Percentiles rank a stretch among this genome's conserved stretches.
These are phyloP conservation scores for Sordaria brevicollis DNA, from an alignment of 495 filamentous ascomycete genomes.

Conservation along the genomic window DNA sequence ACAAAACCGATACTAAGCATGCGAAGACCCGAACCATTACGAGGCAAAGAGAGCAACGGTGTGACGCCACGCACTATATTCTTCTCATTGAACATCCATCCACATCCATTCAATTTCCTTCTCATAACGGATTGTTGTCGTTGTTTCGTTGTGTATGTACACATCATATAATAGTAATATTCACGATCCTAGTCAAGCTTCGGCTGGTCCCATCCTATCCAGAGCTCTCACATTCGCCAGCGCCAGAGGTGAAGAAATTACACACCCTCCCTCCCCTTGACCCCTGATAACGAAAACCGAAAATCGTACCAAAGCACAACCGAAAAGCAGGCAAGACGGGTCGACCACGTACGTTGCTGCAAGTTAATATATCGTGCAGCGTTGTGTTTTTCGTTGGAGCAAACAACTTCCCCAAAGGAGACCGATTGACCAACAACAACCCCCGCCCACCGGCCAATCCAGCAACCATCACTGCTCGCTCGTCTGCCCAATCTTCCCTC, in stretches of 20 bases:
- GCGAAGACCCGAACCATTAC: neutral
- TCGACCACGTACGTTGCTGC: slow-evolving; percentile 2
- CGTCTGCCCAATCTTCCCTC: neutral
- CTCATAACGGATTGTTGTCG: neutral
- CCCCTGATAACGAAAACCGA: neutral
- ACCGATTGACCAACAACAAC: neutral
- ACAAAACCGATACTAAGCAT: neutral
- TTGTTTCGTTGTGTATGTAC: no score
- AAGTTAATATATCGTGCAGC: slow-evolving; percentile 17
- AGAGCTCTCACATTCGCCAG: neutral
- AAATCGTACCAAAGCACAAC: neutral
- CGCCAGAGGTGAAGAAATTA: neutral
- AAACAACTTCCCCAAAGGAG: slow-evolving; percentile 4
- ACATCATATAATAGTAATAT: neutral
- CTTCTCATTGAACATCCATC: neutral
- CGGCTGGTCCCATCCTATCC: neutral
- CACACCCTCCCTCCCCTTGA: neutral
- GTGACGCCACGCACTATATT: neutral
- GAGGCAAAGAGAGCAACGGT: neutral
- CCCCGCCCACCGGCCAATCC: neutral
- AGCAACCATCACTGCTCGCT: neutral
- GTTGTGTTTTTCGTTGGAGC: slow-evolving; percentile 3
- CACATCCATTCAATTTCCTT: neutral
- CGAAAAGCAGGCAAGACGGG: neutral
- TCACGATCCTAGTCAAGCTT: neutral